Conservation (phyloP, 495 filamentous ascomycete species). For the Trichoderma reesei region DNA sequence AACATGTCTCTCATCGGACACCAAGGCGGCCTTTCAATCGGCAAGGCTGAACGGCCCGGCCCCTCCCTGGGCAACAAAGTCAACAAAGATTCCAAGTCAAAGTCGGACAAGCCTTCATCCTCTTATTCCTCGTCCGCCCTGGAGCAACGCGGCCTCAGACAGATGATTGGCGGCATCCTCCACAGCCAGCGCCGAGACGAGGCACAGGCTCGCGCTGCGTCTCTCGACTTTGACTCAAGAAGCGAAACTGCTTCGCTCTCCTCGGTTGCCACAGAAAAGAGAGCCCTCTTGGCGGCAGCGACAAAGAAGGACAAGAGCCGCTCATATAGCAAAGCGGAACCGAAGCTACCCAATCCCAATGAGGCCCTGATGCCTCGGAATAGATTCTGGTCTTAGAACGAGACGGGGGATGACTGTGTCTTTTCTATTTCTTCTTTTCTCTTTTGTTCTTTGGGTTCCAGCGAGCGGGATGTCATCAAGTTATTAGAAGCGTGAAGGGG, state of each 20-base stretch:
- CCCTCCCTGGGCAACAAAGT: neutral
- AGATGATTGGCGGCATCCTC: neutral
- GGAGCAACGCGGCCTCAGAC: neutral
- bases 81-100: neutral
- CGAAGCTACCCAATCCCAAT: neutral
- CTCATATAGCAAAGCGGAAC: neutral
- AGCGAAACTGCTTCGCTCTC: neutral
- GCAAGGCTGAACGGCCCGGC: neutral
- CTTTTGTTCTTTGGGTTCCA: neutral
- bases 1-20: slow-evolving; percentile 5
- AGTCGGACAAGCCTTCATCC: neutral
- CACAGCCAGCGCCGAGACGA: neutral
- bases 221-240: neutral
- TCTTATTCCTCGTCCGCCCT: neutral
- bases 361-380: neutral
- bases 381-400: neutral
- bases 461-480: neutral
- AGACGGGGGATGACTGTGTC: neutral
- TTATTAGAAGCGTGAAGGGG: neutral
- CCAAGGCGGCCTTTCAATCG: neutral
- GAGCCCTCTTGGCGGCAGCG: neutral
- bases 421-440: neutral
- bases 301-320: neutral
- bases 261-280: neutral
- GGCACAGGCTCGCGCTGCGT: neutral